These are phyloP conservation scores for Auricularia sp. DNA, from an alignment of 768 basidiomycete species.

Conservation along the genomic window DNA sequence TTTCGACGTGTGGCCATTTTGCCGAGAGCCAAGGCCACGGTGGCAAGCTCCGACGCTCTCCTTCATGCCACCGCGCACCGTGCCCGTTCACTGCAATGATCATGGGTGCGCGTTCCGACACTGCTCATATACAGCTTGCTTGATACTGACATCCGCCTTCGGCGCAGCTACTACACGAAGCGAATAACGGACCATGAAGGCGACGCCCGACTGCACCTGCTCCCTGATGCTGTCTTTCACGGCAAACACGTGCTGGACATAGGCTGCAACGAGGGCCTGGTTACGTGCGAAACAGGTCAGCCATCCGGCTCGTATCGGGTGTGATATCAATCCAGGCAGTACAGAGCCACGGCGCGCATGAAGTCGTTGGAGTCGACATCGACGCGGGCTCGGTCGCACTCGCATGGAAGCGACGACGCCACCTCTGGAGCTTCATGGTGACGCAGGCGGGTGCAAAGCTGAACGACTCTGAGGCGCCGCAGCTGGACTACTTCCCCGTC, in stretches of 20 bases:
- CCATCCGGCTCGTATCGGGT: background rate
- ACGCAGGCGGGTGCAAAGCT: background rate
- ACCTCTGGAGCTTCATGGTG: constrained; percentile 46
- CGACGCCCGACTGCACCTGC: constrained; percentile 56
- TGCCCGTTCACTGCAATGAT: constrained; percentile 62
- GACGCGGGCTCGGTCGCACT: constrained; percentile 62
- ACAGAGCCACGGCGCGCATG: constrained; percentile 50
- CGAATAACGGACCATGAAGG: constrained; percentile 35
- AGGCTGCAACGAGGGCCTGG: constrained; percentile 80
- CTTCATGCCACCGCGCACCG: background rate
- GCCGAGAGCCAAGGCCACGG: no score
- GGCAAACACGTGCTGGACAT: constrained; percentile 64
- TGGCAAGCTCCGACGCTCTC: no score
- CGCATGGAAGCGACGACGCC: constrained; percentile 64
- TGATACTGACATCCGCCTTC: background rate
- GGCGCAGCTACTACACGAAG: constrained; percentile 61
- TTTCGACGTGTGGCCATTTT: no score
- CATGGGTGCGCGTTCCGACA: constrained; percentile 38
- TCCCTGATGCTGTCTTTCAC: constrained; percentile 45
- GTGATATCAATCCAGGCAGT: constrained; percentile 30
- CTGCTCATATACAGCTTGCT: background rate
- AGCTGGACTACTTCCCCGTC: constrained; percentile 51
- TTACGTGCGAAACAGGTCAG: constrained; percentile 78
- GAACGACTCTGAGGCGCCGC: background rate
- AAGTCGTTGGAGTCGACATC: constrained; percentile 78